Conservation (phyloP, 2,329 filamentous ascomycete genomes). For the Curvularia sp. region DNA sequence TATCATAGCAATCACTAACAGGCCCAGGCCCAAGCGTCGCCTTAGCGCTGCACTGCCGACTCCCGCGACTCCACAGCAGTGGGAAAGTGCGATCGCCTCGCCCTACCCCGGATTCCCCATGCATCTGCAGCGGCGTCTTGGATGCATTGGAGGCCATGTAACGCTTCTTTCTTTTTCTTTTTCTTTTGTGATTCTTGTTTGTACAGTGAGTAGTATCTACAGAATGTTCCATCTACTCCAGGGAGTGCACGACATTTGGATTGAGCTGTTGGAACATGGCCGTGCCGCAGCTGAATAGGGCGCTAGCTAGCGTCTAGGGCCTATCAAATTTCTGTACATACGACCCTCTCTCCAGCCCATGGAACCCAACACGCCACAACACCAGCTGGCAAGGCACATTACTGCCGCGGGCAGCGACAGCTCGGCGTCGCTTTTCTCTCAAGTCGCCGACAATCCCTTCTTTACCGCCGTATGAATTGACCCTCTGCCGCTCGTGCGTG, state of each 20-base stretch:
- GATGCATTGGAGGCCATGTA: background rate
- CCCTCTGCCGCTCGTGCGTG: constrained; percentile 55
- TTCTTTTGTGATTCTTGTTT: background rate
- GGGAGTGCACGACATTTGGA: background rate
- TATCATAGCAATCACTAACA: constrained; percentile 27
- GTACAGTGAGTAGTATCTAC: background rate
- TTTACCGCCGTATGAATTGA: constrained; percentile 58
- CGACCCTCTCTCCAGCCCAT: constrained; percentile 27
- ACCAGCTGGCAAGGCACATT: constrained; percentile 50
- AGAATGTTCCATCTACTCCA: background rate
- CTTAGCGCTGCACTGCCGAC: constrained; percentile 23
- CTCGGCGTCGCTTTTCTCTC: constrained; percentile 52
- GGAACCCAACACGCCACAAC: constrained; percentile 50
- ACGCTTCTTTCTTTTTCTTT: background rate
- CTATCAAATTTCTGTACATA: constrained; percentile 23
- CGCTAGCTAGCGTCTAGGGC: constrained; percentile 25
- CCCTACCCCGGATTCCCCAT: constrained; percentile 23
- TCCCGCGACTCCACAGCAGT: constrained; percentile 22
- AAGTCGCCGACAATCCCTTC: constrained; percentile 60
- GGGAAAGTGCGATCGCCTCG: constrained; percentile 19
- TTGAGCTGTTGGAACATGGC: background rate
- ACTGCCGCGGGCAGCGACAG: constrained; percentile 40
- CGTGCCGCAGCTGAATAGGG: background rate
- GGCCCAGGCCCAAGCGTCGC: constrained; percentile 32
- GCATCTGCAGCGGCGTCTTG: constrained; percentile 10